Evolutionary conservation across 108 stramenopile genomes (phyloP), one percentile per base, ranked within the genome.

Genomic region (Fragilaria crotonensis): DNA sequence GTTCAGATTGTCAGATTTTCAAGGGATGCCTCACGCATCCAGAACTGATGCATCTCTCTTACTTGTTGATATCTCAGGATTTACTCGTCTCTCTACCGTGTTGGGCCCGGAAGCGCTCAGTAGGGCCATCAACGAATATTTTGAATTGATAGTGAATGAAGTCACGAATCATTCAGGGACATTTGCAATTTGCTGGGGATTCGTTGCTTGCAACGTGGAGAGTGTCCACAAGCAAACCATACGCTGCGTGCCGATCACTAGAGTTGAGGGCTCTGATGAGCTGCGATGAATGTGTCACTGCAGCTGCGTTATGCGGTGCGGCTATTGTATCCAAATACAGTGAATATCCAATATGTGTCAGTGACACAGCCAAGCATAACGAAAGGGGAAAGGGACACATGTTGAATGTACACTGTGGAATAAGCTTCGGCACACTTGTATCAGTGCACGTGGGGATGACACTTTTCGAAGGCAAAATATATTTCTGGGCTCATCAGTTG

Each of bases 311-410:
- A 20, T 70, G 69, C 25, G 74, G 69, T 31, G 47, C 64, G 23
- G 27, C 50, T 33, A 70, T 76, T 47, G 74, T 76, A 1, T 62
- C 41, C 20, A 66, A 70, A 45, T 67, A 53, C 31, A 50, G 54
- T 18, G 69, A 63, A 29, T 68, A 50, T 61, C 14, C 30, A 18
- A 56, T 68, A 28, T 60, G 30, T 19, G 30, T 61, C 44, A 70
- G 18, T 52, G 26, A 18, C 51, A 25, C 25, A 3, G 48, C 19
- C n/a, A n/a, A n/a, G n/a, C n/a, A n/a, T n/a, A 41, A 41, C 11
- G 36, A 41, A 14, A 14, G 14, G 36, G 14, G 14, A 7, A 41
- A 11, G 11, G 36, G 14, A 11, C 21, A 7, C n/a, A 55, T 27
- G 22, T 27, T 55, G 7, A 30, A 55, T 27, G 26, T 55, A 33